A percentile compares a stretch with the other conserved stretches of the same genome.
Conservation (phyloP, 2,329 filamentous ascomycete genomes). For the Pestalotiopsis fici region DNA sequence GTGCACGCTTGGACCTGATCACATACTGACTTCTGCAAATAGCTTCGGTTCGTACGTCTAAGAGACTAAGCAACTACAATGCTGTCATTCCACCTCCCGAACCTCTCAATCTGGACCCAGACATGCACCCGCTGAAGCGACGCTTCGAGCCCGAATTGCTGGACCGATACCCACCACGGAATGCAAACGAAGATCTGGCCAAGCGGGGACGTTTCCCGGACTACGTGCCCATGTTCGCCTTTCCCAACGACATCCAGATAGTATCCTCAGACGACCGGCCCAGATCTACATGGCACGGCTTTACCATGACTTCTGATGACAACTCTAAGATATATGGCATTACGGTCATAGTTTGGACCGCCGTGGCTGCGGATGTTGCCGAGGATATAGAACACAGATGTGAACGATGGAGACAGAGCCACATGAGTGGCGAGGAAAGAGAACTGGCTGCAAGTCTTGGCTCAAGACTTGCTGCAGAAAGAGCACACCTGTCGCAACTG, state of each 20-base stretch:
- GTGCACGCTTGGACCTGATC: slow-evolving; percentile 13
- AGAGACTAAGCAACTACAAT: slow-evolving; percentile 93
- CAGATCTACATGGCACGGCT: slow-evolving; percentile 97
- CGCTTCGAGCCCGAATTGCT: slow-evolving; percentile 95
- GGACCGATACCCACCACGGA: slow-evolving; percentile 87
- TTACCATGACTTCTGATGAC: slow-evolving; percentile 94
- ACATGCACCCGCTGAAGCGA: slow-evolving; percentile 94
- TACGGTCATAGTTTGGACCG: slow-evolving; percentile 89
- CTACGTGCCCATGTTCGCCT: slow-evolving; percentile 99
- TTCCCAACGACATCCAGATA: slow-evolving; percentile 96
- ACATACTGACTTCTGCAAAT: slow-evolving; percentile 30
- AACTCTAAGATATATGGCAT: slow-evolving; percentile 91
- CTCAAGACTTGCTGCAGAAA: slow-evolving; percentile 81
- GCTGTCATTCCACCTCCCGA: slow-evolving; percentile 95
- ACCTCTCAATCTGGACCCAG: slow-evolving; percentile 82
- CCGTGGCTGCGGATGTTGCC: slow-evolving; percentile 77
- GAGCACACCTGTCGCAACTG: slow-evolving; percentile 86
- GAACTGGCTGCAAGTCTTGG: slow-evolving; percentile 91
- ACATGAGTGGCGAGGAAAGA: slow-evolving; percentile 88
- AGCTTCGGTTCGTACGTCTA: slow-evolving; percentile 75
- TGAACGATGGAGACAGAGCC: slow-evolving; percentile 80
- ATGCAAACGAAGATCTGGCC: slow-evolving; percentile 76
- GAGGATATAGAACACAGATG: slow-evolving; percentile 82
- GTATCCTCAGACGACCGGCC: slow-evolving; percentile 93
- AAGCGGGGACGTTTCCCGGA: slow-evolving; percentile 88